Evolutionary conservation across 257 asterid genomes (phyloP).

Genomic region (Salvia splendens): DNA sequence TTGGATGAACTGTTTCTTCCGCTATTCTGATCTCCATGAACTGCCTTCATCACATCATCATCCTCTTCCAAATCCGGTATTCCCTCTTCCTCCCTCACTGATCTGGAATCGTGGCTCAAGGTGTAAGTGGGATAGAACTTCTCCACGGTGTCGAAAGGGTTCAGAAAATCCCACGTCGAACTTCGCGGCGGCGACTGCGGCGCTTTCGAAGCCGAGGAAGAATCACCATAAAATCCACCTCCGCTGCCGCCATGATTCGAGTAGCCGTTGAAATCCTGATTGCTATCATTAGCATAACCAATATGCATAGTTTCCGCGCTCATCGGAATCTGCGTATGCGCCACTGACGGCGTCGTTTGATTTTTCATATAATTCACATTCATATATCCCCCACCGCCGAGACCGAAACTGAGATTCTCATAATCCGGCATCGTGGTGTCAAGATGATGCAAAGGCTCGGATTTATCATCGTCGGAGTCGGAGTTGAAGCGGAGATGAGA

Average conservation of each 20-base stretch:
- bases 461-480: conserved; percentile 50
- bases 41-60: conserved; percentile 33
- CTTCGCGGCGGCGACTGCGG: conserved; percentile 72
- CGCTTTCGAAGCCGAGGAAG: conserved; percentile 59
- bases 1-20: conserved; percentile 52
- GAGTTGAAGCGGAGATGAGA: conserved; percentile 76
- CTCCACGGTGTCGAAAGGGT: conserved; percentile 77
- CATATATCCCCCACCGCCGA: conserved; percentile 42
- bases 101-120: conserved; percentile 72
- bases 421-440: conserved; percentile 36
- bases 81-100: conserved; percentile 93
- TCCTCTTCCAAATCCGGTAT: conserved; percentile 98
- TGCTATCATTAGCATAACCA: conserved; percentile 49
- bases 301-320: conserved; percentile 59
- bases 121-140: conserved; percentile 59
- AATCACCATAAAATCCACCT: conserved; percentile 51
- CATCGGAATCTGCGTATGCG: conserved; percentile 65
- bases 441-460: conserved; percentile 43
- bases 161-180: conserved; percentile 86
- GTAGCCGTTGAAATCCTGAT: conserved; percentile 37
- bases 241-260: conserved; percentile 44
- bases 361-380: conserved; percentile 63
- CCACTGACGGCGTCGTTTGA: conserved; percentile 61
- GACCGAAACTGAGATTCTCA: conserved; percentile 36
- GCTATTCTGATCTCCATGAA: conserved; percentile 67